Conservation (phyloP, 2,329 filamentous ascomycete genomes). For the Epichloe uncinata region DNA sequence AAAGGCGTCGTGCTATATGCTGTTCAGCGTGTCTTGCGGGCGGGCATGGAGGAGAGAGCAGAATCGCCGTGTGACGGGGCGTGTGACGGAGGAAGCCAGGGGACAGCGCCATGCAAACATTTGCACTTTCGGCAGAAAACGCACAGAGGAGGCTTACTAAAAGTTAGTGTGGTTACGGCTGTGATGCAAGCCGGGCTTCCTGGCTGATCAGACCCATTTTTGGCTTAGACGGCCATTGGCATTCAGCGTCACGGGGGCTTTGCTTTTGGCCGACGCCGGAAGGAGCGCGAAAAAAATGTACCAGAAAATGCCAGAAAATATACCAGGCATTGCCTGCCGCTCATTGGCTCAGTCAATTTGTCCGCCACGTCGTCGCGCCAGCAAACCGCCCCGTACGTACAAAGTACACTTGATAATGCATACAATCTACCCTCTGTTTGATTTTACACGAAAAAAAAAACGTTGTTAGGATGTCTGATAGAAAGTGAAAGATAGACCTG, state of each 20-base stretch:
- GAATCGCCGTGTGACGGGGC: background rate
- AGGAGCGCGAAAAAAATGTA: background rate
- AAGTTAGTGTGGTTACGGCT: background rate
- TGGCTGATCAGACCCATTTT: too few species aligned
- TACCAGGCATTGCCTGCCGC: too few species aligned
- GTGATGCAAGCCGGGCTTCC: too few species aligned
- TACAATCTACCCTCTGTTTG: too few species aligned
- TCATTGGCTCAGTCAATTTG: too few species aligned
- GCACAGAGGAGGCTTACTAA: background rate
- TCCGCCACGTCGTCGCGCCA: too few species aligned
- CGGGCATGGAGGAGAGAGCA: background rate
- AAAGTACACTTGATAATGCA: too few species aligned
- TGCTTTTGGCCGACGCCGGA: background rate
- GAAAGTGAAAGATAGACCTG: too few species aligned
- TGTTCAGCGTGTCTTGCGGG: background rate
- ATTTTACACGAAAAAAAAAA: too few species aligned
- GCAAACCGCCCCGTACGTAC: too few species aligned
- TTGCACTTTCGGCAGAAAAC: background rate
- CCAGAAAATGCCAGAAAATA: too few species aligned
- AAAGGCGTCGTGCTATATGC: background rate
- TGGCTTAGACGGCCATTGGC: background rate
- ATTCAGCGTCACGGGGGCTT: background rate
- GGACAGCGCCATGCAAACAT: background rate
- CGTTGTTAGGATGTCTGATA: too few species aligned
- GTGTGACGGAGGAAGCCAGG: conserved; percentile 1